Base-by-base conservation (phyloP, 1,284 basidiomycete genomes). In the Exsudoporus floridanus region DNA sequence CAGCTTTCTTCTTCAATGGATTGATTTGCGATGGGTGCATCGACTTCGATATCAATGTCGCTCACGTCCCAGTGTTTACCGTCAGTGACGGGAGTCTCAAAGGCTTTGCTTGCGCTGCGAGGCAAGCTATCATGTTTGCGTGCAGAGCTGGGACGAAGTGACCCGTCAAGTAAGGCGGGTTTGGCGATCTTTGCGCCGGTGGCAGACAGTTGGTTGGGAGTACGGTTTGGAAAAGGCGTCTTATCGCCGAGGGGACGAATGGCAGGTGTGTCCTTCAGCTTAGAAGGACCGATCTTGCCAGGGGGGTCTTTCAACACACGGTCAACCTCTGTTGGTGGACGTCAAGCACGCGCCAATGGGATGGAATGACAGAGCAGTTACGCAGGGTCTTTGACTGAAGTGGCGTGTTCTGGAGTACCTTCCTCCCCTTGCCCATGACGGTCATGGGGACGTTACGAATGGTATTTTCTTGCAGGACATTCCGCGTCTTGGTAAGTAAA, bases 61-160 rank as follows among this genome's bases (percentile, higher is more conserved):
- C 81, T 83, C 35, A 87, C 77, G 60, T 91, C 86, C 88, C 88
- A 90, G 55, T 85, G 81, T 53, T 82, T 78, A 10, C 85, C 86
- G 12, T 73, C 74, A n/a, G 82, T 83, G 39, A 76, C 56, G 2
- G 88, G 88, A 0, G 89, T 90, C 64, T 86, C 76, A 59, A 88
- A 87, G 16, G 55, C 71, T 56, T 74, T 76, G 42, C 58, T 66
- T 19, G 67, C 70, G 50, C 69, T 75, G 65, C 50, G 60, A 34
- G 79, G 81, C 23, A 73, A 54, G 39, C 86, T 74, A 39, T 74
- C 66, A 50, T 81, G 78, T 66, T 77, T 82, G 44, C 88, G 73
- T 19, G 78, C 76, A 7, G 86, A 86, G 56, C 86, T 88, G 0
- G 86, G 83, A 5, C 83, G 78, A 12, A 78, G 72, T 31, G 63